Percentiles rank a stretch among this genome's conserved stretches.
phyloP scores from a whole-genome alignment of 23 red algal species.

The Gracilaria gracilis region DNA sequence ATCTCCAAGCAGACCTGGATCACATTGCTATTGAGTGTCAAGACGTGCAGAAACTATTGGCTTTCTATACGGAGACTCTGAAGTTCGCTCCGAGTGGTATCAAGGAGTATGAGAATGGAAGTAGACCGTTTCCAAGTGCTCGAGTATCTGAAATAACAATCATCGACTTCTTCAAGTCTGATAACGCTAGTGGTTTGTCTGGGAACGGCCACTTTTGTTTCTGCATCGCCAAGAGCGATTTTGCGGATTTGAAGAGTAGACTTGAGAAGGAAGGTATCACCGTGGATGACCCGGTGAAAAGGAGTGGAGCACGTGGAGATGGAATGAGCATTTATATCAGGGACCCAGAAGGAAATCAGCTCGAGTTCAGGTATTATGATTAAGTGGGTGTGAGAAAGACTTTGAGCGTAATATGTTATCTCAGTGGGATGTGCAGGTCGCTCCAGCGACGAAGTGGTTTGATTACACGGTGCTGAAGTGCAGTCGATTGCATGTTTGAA shows the following conservation, averaged over 20 bases:
- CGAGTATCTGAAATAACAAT: constrained; percentile 77
- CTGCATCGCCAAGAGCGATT: constrained; percentile 33
- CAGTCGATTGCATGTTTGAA: too few species aligned
- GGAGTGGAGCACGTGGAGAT: constrained; percentile 85
- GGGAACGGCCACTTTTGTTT: constrained; percentile 84
- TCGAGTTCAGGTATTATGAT: constrained; percentile 90
- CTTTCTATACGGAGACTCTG: constrained; percentile 83
- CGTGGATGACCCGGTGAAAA: constrained; percentile 41
- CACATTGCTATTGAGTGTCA: constrained; percentile 88
- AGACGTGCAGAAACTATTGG: constrained; percentile 5
- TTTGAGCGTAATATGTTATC: too few species aligned
- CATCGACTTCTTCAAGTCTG: constrained; percentile 85
- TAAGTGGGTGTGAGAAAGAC: too few species aligned
- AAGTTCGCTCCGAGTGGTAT: constrained; percentile 62
- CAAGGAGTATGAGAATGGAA: constrained; percentile 76
- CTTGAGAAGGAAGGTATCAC: constrained; percentile 45
- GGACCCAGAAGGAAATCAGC: constrained; percentile 83
- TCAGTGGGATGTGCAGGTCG: too few species aligned
- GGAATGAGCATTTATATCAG: constrained; percentile 77
- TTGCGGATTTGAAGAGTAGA: constrained; percentile 37
- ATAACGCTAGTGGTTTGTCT: constrained; percentile 12
- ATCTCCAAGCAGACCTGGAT: constrained; percentile 68
- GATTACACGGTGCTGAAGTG: too few species aligned
- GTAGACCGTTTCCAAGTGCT: constrained; percentile 85
- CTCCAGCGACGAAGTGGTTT: too few species aligned